A percentile compares a stretch with the other conserved stretches of the same genome.
Evolutionary conservation across 805 yeast species (phyloP).

Genomic region (Priceomyces melissophilus): DNA sequence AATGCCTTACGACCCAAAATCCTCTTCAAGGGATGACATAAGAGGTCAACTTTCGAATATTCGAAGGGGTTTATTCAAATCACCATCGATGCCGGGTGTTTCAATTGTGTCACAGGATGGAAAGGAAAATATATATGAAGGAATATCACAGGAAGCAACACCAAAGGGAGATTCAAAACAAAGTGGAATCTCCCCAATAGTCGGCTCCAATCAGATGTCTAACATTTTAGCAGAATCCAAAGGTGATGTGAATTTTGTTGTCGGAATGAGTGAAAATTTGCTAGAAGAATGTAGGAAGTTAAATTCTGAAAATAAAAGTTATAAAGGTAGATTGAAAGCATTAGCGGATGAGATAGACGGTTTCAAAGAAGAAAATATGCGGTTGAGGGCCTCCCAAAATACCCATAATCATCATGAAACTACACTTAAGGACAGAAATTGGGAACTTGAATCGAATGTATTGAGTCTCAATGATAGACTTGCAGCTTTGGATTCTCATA

Average conservation of each 20-base stretch:
- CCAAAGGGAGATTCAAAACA: conserved; percentile 8
- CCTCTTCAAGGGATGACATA: conserved; percentile 23
- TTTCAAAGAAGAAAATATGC: conserved; percentile 31
- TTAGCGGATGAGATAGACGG: conserved; percentile 42
- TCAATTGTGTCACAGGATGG: conserved; percentile 3
- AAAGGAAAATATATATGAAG: neutral
- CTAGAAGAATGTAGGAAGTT: conserved; percentile 67
- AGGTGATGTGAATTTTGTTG: conserved; percentile 67
- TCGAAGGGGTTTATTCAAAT: conserved; percentile 30
- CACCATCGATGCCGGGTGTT: conserved; percentile 2
- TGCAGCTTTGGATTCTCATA: conserved; percentile 35
- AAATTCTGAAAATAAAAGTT: conserved; percentile 57
- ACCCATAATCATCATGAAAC: conserved; percentile 43
- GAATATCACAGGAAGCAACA: conserved; percentile 1
- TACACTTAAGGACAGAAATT: conserved; percentile 54
- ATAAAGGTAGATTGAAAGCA: conserved; percentile 40
- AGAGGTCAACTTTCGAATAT: conserved; percentile 39
- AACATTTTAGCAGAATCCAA: conserved; percentile 40
- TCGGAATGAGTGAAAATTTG: conserved; percentile 70
- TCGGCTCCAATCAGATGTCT: conserved; percentile 22
- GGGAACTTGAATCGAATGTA: conserved; percentile 60
- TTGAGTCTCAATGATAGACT: conserved; percentile 44
- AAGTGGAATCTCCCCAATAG: no score
- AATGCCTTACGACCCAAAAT: conserved; percentile 7
- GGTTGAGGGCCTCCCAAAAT: conserved; percentile 31